These are phyloP conservation scores for Xylaria sp. DNA, from an alignment of 2,329 filamentous ascomycete species.

Conservation along the genomic window DNA sequence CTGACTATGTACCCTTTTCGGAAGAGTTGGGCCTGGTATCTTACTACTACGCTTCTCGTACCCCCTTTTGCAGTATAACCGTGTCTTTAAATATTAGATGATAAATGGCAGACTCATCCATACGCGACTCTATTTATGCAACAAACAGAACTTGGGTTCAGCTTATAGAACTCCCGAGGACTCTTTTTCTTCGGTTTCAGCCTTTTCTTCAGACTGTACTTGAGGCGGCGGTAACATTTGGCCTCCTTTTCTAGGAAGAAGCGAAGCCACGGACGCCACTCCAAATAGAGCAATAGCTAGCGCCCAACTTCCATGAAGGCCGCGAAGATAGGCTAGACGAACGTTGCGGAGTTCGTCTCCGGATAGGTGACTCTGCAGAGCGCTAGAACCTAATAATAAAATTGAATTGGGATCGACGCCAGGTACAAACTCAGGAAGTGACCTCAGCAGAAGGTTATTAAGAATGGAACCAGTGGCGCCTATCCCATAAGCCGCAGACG, in stretches of 20 bases:
- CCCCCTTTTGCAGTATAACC: too few relatives aligned
- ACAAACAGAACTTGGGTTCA: background rate
- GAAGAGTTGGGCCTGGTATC: too few relatives aligned
- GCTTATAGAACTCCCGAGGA: background rate
- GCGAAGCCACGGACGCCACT: background rate
- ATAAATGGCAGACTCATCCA: too few relatives aligned
- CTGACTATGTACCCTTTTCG: too few relatives aligned
- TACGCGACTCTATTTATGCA: too few relatives aligned
- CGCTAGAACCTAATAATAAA: background rate
- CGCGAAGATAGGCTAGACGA: background rate
- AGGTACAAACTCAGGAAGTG: background rate
- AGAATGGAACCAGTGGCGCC: background rate
- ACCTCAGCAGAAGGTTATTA: background rate
- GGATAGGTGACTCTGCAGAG: background rate
- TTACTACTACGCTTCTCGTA: too few relatives aligned
- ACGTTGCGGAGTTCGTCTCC: background rate
- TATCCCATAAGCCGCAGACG: background rate
- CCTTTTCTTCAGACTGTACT: background rate
- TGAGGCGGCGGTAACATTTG: constrained; percentile 2
- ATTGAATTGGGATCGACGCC: background rate
- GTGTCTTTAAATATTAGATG: too few relatives aligned
- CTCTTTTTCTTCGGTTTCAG: background rate
- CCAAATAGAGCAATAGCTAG: constrained; percentile 3
- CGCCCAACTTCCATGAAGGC: background rate
- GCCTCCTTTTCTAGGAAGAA: background rate